A percentile compares a stretch with the other conserved stretches of the same genome.
phyloP scores from a whole-genome alignment of 192 early-diverging fungal genomes.

The Gamsiella multidivaricata region DNA sequence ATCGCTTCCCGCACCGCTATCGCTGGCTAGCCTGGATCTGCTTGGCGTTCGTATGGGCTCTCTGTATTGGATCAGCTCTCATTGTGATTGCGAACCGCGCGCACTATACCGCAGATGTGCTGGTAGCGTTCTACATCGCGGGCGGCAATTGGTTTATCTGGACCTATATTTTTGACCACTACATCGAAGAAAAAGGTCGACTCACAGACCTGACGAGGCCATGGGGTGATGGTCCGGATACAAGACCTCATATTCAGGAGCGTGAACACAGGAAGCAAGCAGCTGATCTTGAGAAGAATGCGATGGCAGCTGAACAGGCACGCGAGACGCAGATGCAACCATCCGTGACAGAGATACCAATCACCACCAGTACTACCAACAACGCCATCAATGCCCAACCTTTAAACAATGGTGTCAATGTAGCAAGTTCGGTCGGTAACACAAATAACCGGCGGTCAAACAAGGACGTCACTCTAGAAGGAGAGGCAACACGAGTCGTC shows the following conservation, averaged over 20 bases:
- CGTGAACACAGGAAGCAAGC: not conserved
- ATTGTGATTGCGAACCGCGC: slow-evolving; percentile 72
- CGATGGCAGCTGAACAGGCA: not conserved
- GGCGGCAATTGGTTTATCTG: slow-evolving; percentile 61
- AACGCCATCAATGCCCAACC: not conserved
- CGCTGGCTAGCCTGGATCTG: slow-evolving; percentile 55
- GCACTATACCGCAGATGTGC: slow-evolving; percentile 72
- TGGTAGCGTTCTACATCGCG: slow-evolving; percentile 70
- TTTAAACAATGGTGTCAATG: not conserved
- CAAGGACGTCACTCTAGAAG: too few species aligned
- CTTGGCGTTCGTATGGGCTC: slow-evolving; percentile 56
- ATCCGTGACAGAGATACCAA: not conserved
- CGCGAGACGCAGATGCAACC: not conserved
- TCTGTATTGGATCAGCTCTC: slow-evolving; percentile 67
- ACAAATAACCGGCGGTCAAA: too few species aligned
- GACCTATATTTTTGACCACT: slow-evolving; percentile 25
- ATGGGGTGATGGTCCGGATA: slow-evolving; percentile 30
- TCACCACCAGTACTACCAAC: not conserved
- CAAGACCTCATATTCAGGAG: slow-evolving; percentile 21
- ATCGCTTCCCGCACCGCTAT: slow-evolving; percentile 27
- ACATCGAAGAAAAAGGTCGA: slow-evolving; percentile 22
- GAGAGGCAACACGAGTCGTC: not conserved
- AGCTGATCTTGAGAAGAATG: slow-evolving; percentile 2
- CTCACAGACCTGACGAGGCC: slow-evolving; percentile 22
- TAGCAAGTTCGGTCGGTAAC: too few species aligned